A percentile compares a stretch with the other conserved stretches of the same genome.
Conservation (phyloP, 805 yeast species). For the Priceomyces melissophilus region DNA sequence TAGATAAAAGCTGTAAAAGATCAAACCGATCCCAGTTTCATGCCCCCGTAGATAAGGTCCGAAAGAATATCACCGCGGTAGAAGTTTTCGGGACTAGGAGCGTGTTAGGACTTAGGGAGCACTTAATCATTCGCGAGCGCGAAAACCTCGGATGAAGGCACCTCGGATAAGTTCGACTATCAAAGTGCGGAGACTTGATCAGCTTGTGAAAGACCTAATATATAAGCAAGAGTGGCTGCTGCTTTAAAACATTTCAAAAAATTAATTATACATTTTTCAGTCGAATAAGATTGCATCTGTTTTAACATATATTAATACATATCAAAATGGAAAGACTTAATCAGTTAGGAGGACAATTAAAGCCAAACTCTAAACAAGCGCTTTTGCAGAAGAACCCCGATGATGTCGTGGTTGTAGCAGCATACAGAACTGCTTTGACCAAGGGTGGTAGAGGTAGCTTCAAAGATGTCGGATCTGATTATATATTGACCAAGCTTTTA, state of each 20-base stretch:
- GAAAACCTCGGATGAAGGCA: constrained; percentile 3
- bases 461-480: constrained; percentile 80
- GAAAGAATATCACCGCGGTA: too few species aligned
- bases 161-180: constrained; percentile 2
- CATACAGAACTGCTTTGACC: constrained; percentile 87
- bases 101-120: too few species aligned
- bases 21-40: too few species aligned
- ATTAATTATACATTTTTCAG: too few species aligned
- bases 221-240: constrained; percentile 1
- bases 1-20: too few species aligned
- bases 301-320: background rate
- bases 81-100: too few species aligned
- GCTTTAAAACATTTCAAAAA: background rate
- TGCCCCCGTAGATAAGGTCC: too few species aligned
- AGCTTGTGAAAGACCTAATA: constrained; percentile 2
- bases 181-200: constrained; percentile 2
- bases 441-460: constrained; percentile 85
- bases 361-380: constrained; percentile 39
- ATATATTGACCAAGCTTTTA: constrained; percentile 63
- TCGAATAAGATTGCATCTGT: too few species aligned
- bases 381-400: constrained; percentile 62
- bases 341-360: constrained; percentile 43
- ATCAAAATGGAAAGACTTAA: constrained; percentile 43
- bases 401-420: constrained; percentile 88
- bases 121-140: background rate